phyloP scores from a whole-genome alignment of 441 rosid species.

The Populus hybrid region DNA sequence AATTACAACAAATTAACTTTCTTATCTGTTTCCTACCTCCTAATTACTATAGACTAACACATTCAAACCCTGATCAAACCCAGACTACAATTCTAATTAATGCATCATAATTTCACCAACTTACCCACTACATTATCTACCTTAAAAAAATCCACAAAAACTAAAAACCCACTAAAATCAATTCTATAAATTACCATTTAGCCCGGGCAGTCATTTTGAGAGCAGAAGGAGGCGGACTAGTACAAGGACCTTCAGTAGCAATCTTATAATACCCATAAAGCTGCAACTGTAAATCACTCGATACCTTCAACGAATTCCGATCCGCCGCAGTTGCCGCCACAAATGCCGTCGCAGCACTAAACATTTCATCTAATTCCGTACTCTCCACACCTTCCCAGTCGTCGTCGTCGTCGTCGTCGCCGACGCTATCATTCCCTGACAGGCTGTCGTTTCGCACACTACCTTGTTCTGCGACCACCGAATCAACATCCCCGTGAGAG shows the following conservation, averaged over 20 bases:
- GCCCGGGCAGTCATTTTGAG: conserved; percentile 92
- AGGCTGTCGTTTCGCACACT: conserved; percentile 62
- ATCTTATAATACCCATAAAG: conserved; percentile 88
- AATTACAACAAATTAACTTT: background rate
- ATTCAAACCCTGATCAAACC: background rate
- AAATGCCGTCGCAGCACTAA: conserved; percentile 81
- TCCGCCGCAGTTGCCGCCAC: conserved; percentile 79
- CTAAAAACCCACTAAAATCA: conserved; percentile 1
- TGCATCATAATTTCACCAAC: background rate
- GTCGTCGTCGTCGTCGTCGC: conserved; percentile 43
- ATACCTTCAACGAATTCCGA: conserved; percentile 59
- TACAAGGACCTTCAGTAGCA: conserved; percentile 94
- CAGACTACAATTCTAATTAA: background rate
- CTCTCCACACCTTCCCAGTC: conserved; percentile 97
- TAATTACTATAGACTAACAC: background rate
- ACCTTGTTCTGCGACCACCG: conserved; percentile 67
- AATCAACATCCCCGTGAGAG: conserved; percentile 36
- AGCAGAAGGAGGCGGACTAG: conserved; percentile 79
- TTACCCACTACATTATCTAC: background rate
- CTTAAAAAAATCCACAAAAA: background rate
- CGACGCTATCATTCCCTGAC: conserved; percentile 29
- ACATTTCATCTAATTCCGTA: conserved; percentile 82
- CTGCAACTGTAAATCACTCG: conserved; percentile 69
- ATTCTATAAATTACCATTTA: conserved; percentile 56
- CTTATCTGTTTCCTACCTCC: background rate